Base-by-base conservation (phyloP, 352 stramenopile genomes). In the Phytophthora constricta region DNA sequence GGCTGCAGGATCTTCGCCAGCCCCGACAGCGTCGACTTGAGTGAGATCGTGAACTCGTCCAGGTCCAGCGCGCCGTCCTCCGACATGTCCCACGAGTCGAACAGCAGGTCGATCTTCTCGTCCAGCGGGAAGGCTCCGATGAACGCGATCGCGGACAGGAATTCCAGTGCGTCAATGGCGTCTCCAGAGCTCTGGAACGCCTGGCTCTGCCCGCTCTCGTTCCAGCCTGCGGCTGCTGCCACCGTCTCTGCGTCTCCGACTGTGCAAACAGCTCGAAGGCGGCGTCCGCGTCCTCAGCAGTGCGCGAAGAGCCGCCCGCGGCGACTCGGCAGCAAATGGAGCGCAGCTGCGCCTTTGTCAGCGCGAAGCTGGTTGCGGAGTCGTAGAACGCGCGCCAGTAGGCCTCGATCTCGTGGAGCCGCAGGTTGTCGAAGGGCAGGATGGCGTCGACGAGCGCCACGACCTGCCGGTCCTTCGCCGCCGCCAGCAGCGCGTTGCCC, bases 51-150 rank as follows among this genome's bases (percentile, higher is more conserved):
- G 56, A 93, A 87, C 61, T 96, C 86, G 31, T 93, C 87, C 31
- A 96, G 60, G 53, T 94, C 83, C 56, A 96, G 62, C 50, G 75
- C 79, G 28, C 81, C 84, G 28, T 94, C 86, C 54, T 93, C 84
- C 0, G 86, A 96, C 84, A 96, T 92, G 62, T 95, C 88, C 86
- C 85, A 95, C 49, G 86, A 93, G 59, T 96, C 88, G 62, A 93
- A 95, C 7, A 96, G 47, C 63, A 95, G 66, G 43, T 95, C 85
- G 42, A 93, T 79, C 57, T 96, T 96, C 60, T 95, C 86, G 19
- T 93, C 78, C 23, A 92, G 62, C 0, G 82, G 64, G 19, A 74
- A 70, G 0, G 76, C 70, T 14, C 78, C 77, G 43, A 94, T 84
- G 49, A 95, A 92, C 4, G 76, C 82, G 39, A 96, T 82, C 2